Base-by-base conservation (phyloP, 2,329 filamentous ascomycete species). In the Tolypocladium ovalisporum region DNA sequence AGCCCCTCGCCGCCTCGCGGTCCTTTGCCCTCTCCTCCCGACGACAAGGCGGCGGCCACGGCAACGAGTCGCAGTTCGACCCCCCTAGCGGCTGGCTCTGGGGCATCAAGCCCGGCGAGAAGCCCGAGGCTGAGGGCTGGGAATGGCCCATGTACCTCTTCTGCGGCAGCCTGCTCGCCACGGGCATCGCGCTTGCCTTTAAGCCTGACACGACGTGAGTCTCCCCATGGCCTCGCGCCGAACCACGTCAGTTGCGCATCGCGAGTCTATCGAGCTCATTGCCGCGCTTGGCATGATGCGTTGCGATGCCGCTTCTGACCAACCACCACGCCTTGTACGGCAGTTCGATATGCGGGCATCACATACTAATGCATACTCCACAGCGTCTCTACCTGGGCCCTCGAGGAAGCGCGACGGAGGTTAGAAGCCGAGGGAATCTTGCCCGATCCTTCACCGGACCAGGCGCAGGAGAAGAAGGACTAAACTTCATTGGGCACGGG, bases 131-230 rank as follows among this genome's bases (percentile, higher is more conserved):
- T 73, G 94, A 99, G 78, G 94, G 93, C 55, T 99, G 94, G 94
- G 94, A 99, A 81, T 85, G 80, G 64, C 76, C 91, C 57, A 92
- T 88, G 79, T 87, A 87, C 71, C 89, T 89, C 71, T 91, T 92
- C 54, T 91, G 96, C 74, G 88, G 86, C 71, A 87, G 85, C 68
- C 75, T 96, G 68, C 75, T 84, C 34, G 79, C 90, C 63, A 87
- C 86, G 56, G 84, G 83, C 60, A 79, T 97, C 63, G 90, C 88
- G 63, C 90, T 96, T 76, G 90, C 90, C 61, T 97, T 94, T 73
- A 97, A 97, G 85, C 94, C 94, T 56, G 94, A 99, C 81, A 97
- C 93, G 62, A 96, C 90, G 94, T 99, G 81, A 78, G 92, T 90
- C 34, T 27, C 27, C 36, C 35, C 29, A 27, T n/a, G 3, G 47